Evolutionary conservation across 2,329 filamentous ascomycete genomes (phyloP), one percentile per base, ranked within the genome.

Genomic region (Rhynchosporium secalis): DNA sequence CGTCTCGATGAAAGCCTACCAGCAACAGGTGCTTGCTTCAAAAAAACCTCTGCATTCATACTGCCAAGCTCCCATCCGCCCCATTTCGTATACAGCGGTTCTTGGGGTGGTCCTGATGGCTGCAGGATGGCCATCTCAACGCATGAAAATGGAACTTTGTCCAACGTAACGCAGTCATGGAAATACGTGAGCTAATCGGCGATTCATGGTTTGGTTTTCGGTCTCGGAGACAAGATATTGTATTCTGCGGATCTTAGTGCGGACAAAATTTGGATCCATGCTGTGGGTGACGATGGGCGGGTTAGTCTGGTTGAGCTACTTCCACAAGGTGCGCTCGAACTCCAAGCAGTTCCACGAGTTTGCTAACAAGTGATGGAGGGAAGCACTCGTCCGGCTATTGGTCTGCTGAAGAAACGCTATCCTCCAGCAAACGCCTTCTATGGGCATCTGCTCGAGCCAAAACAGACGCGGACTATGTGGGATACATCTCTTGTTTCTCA

Each of bases 171-270:
- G 9, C 61, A 63, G 26, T 49, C 48, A 5, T 63, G 61, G 61
- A 47, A 43, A 31, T 63, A 63, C 38, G 38, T 13, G 2, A 46
- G 40, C 45, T 46, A 29, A 13, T 63, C 61, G 4, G 61, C 41
- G 28, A 60, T 60, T 26, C 61, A 63, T 43, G 61, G 61, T 20
- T 43, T 63, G 6, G 52, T 56, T 3, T 60, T 63, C 15, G 43
- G 51, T n/a, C 57, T 41, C 3, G 29, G 13, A 2, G 56, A 60
- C 12, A 28, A 36, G n/a, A 1, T 59, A 2, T 20, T 63, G n/a
- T 63, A 60, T 47, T 56, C 61, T 1, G 61, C 61, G n/a, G 61
- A 63, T 45, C 28, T 60, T 33, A 63, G 48, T 20, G 52, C 41
- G 3, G 48, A 60, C n/a, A 43, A 36, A 38, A 7, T 60, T 7